Evolutionary conservation across 2,329 filamentous ascomycete genomes (phyloP), one percentile per base, ranked within the genome.

Genomic region (Coniochaeta sp.): DNA sequence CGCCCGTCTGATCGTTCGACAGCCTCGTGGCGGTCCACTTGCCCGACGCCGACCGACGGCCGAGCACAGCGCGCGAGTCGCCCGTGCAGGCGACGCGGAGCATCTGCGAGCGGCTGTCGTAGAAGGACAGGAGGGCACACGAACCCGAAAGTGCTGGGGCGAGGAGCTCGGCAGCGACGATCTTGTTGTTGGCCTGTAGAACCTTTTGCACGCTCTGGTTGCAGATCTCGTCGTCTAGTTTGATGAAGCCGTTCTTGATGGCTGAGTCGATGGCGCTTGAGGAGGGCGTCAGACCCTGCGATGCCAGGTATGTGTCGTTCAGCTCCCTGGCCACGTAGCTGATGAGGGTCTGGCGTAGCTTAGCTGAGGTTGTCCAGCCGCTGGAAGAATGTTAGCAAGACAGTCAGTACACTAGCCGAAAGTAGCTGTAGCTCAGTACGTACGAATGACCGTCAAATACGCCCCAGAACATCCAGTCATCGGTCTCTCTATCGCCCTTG

Each of bases 391-490:
- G 17, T 56, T 34, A 56, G 54, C 34, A n/a, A 10, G 26, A 32
- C 12, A 22, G 22, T 14, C 12, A 22, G 22, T 14, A 34, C 47
- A 16, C 7, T 5, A 28, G 2, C n/a, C 16, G 12, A 24, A 3
- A 14, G 22, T 12, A 30, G 12, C 6, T 22, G 16, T 30, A 14
- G 28, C 9, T n/a, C 34, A 36, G 58, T 62, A 82, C 84, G 74
- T 78, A 93, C 91, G 90, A 91, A 75, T 99, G 95, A 0, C 95
- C 95, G 71, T 99, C 95, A 74, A 98, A 99, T 19, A 99, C 93
- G 61, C 93, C 95, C 95, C 96, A 99, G 74, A 99, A 99, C 92
- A 98, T 98, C 95, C 95, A 99, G 74, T 99, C 96, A 63, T 84
- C 90, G 61, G 81, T 86, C 19, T 80, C 65, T 17, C 82, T 80